A percentile compares a stretch with the other conserved stretches of the same genome.
Conservation (phyloP, 202 grass and related monocot genomes). For the Elaeis oleifera region DNA sequence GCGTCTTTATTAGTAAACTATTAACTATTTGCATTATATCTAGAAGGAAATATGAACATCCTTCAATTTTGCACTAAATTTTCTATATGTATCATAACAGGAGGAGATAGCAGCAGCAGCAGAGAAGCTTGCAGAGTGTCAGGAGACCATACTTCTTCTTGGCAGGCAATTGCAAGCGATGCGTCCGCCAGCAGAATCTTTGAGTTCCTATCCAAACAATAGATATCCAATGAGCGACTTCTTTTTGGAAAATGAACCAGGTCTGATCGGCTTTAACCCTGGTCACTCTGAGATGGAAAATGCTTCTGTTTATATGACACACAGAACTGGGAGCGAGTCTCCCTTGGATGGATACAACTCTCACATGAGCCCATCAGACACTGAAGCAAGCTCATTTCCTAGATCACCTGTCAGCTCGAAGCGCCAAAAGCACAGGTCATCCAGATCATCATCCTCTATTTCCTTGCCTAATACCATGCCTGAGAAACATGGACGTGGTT, state of each 20-base stretch:
- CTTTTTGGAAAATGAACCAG: conserved; percentile 41
- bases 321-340: conserved; percentile 35
- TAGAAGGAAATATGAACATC: background rate
- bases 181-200: conserved; percentile 54
- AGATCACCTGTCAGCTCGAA: conserved; percentile 63
- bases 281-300: conserved; percentile 35
- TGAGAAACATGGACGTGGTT: conserved; percentile 73
- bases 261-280: conserved; percentile 17
- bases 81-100: conserved; percentile 32
- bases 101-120: conserved; percentile 78
- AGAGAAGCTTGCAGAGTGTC: conserved; percentile 90
- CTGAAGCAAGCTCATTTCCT: conserved; percentile 43
- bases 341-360: conserved; percentile 49
- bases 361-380: conserved; percentile 35
- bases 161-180: conserved; percentile 82
- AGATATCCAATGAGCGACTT: conserved; percentile 34
- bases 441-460: conserved; percentile 53
- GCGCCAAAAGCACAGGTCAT: conserved; percentile 61
- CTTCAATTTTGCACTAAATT: background rate
- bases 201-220: conserved; percentile 45
- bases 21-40: background rate
- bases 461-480: conserved; percentile 43
- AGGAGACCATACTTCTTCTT: conserved; percentile 86
- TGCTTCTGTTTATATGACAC: conserved; percentile 14
- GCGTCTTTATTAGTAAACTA: no score